Evolutionary conservation across 495 filamentous ascomycete genomes (phyloP).

Genomic region (Trichoderma erinaceum): DNA sequence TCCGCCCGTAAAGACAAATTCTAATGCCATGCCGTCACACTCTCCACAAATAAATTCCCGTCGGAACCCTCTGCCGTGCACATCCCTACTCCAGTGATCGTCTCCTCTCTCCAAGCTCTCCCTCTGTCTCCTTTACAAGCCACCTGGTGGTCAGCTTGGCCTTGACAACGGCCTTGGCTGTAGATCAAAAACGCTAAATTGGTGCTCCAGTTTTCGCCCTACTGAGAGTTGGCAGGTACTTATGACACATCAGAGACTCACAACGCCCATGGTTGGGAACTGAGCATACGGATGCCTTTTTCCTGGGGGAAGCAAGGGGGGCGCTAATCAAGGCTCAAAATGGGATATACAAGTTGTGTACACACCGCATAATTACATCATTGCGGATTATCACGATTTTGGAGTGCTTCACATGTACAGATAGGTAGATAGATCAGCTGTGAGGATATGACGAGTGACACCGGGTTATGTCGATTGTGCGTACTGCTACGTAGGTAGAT

Average conservation of each 20-base stretch:
- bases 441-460: too few relatives aligned
- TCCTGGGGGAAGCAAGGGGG: too few relatives aligned
- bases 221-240: too few relatives aligned
- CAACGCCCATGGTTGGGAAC: too few relatives aligned
- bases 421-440: neutral
- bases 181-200: too few relatives aligned
- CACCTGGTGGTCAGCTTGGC: neutral
- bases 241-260: too few relatives aligned
- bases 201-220: too few relatives aligned
- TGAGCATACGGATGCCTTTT: too few relatives aligned
- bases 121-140: neutral
- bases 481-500: too few relatives aligned
- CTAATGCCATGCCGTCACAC: neutral
- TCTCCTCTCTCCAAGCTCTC: neutral
- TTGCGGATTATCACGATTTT: neutral
- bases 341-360: neutral
- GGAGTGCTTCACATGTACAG: neutral
- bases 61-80: neutral
- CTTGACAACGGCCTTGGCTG: neutral
- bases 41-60: slow-evolving; percentile 4
- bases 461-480: too few relatives aligned
- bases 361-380: slow-evolving; percentile 4
- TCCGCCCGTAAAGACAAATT: neutral
- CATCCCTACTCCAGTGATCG: slow-evolving; percentile 8
- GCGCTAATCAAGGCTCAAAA: neutral